Conservation (phyloP, 495 filamentous ascomycete species). For the Neurospora sp. region DNA sequence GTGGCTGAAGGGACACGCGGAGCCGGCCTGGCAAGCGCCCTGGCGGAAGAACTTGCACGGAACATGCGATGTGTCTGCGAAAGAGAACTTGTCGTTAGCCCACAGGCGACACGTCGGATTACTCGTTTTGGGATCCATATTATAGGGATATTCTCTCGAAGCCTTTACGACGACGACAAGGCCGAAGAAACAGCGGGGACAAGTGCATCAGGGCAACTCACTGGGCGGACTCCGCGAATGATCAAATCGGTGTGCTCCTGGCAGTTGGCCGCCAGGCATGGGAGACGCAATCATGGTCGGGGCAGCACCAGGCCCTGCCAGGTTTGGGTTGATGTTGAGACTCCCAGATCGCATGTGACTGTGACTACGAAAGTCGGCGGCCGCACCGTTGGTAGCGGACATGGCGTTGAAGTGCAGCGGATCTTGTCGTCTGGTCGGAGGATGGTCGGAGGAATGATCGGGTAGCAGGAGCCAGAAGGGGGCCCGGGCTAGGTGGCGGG, state of each 20-base stretch:
- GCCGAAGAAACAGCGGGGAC: background rate
- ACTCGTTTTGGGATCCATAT: background rate
- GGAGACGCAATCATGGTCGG: conserved; percentile 22
- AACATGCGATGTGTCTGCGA: conserved; percentile 86
- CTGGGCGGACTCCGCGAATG: conserved; percentile 76
- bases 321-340: conserved; percentile 39
- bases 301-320: conserved; percentile 13
- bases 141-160: too few species aligned
- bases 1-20: conserved; percentile 92
- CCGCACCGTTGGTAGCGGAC: background rate
- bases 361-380: conserved; percentile 30
- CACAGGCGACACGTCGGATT: background rate
- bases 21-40: conserved; percentile 91
- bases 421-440: too few species aligned
- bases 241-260: conserved; percentile 41
- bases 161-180: too few species aligned
- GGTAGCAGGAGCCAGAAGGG: background rate
- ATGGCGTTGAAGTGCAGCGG: background rate
- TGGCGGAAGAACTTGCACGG: conserved; percentile 99
- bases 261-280: conserved; percentile 24
- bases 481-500: background rate
- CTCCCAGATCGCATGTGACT: conserved; percentile 40
- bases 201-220: conserved; percentile 29
- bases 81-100: background rate
- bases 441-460: background rate